Base-by-base conservation (phyloP, 2,329 filamentous ascomycete genomes). In the Diaporthe helianthi region DNA sequence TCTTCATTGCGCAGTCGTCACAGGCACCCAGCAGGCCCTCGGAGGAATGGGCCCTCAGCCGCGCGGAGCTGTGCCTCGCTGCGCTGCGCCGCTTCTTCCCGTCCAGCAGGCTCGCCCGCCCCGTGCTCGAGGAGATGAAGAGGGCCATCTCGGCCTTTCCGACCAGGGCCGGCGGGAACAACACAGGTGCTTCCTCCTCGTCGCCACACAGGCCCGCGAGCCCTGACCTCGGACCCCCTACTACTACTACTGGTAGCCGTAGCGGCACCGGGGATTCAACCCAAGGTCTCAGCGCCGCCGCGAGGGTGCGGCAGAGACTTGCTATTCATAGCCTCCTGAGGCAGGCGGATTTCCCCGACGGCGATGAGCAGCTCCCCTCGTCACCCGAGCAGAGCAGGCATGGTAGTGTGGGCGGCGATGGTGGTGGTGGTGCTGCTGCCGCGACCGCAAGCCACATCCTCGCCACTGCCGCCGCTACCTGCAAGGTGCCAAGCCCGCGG, bases 241-340 rank as follows among this genome's bases (percentile, higher is more conserved):
- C 58, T 9, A 8, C 44, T 2, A 26, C 24, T 1, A n/a, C 52
- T 2, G n/a, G 15, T 19, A 58, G 3, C 58, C 71, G 54, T 19
- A 65, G 24, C 44, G 4, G 12, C 10, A 1, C n/a, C n/a, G 24
- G 44, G 7, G 63, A 69, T 3, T 44, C 38, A 2, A 29, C 44
- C 4, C 51, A 53, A 13, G 55, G 68, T 9, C 69, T 76, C 1
- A 74, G 74, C 12, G 67, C 72, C 17, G 74, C 72, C 5, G 75
- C 74, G 9, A 71, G 71, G 22, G 72, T 72, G 4, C 67, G 74
- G 44, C 73, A 76, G 63, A 64, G 74, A 22, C 64, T 78, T 33
- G 75, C 76, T 1, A 74, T 78, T 2, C 77, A 78, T 53, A 78
- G 77, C 47, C 71, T 78, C 1, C 68, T 78, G 10, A 68, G 75